Conservation (phyloP, 768 basidiomycete species). For the Lentinus tigrinus region DNA sequence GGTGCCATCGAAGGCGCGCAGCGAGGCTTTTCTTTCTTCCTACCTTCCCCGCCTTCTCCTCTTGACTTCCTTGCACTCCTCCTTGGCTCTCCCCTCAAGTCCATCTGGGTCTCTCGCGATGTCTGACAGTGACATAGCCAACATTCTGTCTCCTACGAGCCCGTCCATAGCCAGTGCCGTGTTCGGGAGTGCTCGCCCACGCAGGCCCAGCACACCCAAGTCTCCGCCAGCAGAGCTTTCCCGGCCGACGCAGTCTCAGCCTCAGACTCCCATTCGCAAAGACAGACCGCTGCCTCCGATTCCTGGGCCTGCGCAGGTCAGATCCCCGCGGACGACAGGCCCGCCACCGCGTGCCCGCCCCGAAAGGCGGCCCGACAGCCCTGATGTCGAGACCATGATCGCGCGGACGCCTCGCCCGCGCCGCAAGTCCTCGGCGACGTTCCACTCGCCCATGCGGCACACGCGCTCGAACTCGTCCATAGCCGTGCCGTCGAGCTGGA, state of each 20-base stretch:
- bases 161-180: slow-evolving; percentile 15
- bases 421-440: slow-evolving; percentile 22
- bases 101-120: neutral
- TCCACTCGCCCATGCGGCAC: slow-evolving; percentile 16
- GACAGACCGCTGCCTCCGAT: slow-evolving; percentile 5
- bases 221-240: slow-evolving; percentile 4
- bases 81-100: neutral
- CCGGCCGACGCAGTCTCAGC: slow-evolving; percentile 1
- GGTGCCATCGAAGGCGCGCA: slow-evolving; percentile 4
- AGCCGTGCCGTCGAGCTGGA: slow-evolving; percentile 15
- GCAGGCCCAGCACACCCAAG: slow-evolving; percentile 16
- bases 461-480: slow-evolving; percentile 16
- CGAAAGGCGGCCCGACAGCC: slow-evolving; percentile 25
- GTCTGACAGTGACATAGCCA: slow-evolving; percentile 9
- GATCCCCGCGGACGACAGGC: neutral
- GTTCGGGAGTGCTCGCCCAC: slow-evolving; percentile 23
- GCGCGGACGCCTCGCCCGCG: slow-evolving; percentile 33
- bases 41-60: neutral
- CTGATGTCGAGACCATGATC: slow-evolving; percentile 33
- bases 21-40: neutral
- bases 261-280: slow-evolving; percentile 1
- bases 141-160: slow-evolving; percentile 15
- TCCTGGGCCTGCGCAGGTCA: neutral
- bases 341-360: neutral
- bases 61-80: neutral